phyloP scores from a whole-genome alignment of 306 rosid genomes.

The Vigna unguiculata region DNA sequence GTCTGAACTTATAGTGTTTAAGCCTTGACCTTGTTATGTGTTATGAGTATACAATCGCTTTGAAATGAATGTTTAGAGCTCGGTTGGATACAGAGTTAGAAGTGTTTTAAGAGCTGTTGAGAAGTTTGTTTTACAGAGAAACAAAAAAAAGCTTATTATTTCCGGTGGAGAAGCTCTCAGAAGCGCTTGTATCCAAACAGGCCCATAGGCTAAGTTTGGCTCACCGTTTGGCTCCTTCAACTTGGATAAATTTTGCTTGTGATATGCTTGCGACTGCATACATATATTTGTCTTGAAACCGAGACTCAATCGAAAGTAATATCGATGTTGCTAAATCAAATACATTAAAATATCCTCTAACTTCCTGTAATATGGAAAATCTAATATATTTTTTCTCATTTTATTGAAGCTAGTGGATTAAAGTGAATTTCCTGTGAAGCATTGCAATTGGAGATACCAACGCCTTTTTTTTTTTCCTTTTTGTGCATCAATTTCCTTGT shows the following conservation, averaged over 20 bases:
- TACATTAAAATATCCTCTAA: not conserved
- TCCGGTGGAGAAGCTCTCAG: too few relatives aligned
- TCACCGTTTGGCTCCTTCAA: not conserved
- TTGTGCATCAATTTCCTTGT: constrained; percentile 28
- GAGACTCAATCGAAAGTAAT: not conserved
- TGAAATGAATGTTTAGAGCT: not conserved
- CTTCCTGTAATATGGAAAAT: not conserved
- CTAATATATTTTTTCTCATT: not conserved
- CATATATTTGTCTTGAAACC: not conserved
- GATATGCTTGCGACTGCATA: not conserved
- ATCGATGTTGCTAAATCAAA: not conserved
- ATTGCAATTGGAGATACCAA: not conserved
- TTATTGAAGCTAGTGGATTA: not conserved
- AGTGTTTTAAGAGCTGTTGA: too few relatives aligned
- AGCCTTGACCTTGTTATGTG: not conserved
- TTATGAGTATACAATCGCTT: not conserved
- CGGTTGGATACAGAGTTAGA: too few relatives aligned
- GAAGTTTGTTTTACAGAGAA: too few relatives aligned
- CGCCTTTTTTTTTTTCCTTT: not conserved
- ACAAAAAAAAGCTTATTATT: too few relatives aligned
- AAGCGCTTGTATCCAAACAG: too few relatives aligned
- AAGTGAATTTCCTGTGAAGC: constrained; percentile 25
- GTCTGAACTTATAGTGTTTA: not conserved
- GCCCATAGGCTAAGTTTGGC: not conserved
- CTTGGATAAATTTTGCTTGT: not conserved